Conservation (phyloP, 176 grass and related monocot species). For the Aegilops bicornis region DNA sequence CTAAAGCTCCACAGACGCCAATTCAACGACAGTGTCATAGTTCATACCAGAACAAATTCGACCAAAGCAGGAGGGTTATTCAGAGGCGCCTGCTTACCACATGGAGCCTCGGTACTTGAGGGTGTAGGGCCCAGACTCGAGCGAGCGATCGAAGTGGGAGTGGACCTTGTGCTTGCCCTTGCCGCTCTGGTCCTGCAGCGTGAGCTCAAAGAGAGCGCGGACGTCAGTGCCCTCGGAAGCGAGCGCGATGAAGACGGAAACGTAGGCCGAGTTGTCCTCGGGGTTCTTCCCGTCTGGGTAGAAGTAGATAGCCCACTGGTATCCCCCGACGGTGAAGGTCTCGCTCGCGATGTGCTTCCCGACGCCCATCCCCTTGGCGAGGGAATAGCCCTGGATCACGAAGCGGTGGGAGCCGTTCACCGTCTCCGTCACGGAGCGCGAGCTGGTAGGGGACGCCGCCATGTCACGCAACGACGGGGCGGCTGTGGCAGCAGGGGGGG, state of each 20-base stretch:
- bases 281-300: conserved; percentile 85
- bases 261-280: conserved; percentile 58
- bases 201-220: conserved; percentile 72
- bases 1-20: no score
- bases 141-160: conserved; percentile 81
- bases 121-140: conserved; percentile 80
- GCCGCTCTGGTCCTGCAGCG: conserved; percentile 74
- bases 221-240: conserved; percentile 62
- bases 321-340: conserved; percentile 46
- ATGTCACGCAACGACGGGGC: conserved; percentile 39
- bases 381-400: conserved; percentile 69
- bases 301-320: conserved; percentile 82
- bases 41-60: no score
- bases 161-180: conserved; percentile 86
- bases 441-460: conserved; percentile 75
- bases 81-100: conserved; percentile 52
- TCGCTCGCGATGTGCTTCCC: conserved; percentile 72
- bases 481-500: neutral
- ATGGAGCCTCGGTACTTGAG: conserved; percentile 92
- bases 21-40: no score
- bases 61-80: neutral
- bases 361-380: conserved; percentile 62
- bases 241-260: conserved; percentile 74
- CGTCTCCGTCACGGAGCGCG: conserved; percentile 78
- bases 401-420: conserved; percentile 71